A percentile compares a stretch with the other conserved stretches of the same genome.
phyloP scores from a whole-genome alignment of 2,329 filamentous ascomycete genomes.

The Endoconidiophora polonica region DNA sequence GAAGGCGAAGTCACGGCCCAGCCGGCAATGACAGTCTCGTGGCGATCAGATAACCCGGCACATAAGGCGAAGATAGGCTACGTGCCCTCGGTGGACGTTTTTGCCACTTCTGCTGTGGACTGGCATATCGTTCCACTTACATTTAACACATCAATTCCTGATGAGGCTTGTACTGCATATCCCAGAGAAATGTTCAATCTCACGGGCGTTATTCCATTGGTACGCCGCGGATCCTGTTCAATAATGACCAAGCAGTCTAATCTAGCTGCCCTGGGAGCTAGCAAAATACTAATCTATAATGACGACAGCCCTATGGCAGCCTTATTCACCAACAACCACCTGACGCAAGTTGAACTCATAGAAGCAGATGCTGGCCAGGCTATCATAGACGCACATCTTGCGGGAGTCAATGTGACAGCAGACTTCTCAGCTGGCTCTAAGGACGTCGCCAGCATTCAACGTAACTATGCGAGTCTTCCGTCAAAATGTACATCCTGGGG shows the following conservation, averaged over 20 bases:
- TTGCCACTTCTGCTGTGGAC: neutral
- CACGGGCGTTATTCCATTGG: slow-evolving; percentile 15
- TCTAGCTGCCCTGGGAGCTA: slow-evolving; percentile 17
- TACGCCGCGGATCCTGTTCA: slow-evolving; percentile 22
- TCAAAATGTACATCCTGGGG: slow-evolving; percentile 35
- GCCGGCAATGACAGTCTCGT: slow-evolving; percentile 4
- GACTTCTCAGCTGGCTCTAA: slow-evolving; percentile 21
- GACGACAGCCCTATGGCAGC: slow-evolving; percentile 19
- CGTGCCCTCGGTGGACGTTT: slow-evolving; percentile 5
- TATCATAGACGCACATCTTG: slow-evolving; percentile 18
- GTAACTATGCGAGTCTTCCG: slow-evolving; percentile 24
- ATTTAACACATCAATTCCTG: slow-evolving; percentile 17
- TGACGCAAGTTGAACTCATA: slow-evolving; percentile 14
- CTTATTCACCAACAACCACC: slow-evolving; percentile 7
- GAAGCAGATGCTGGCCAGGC: slow-evolving; percentile 15
- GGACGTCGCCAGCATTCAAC: slow-evolving; percentile 17
- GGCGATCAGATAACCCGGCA: neutral
- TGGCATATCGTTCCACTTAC: slow-evolving; percentile 27
- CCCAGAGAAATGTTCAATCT: slow-evolving; percentile 15
- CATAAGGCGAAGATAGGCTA: slow-evolving; percentile 6
- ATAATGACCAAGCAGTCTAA: slow-evolving; percentile 18
- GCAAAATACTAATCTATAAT: slow-evolving; percentile 20
- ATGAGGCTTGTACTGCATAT: slow-evolving; percentile 19
- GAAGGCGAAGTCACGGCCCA: slow-evolving; percentile 10
- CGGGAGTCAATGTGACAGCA: slow-evolving; percentile 23